These are phyloP conservation scores for Ochromonas danica DNA, from an alignment of 108 stramenopile species.

Conservation along the genomic window DNA sequence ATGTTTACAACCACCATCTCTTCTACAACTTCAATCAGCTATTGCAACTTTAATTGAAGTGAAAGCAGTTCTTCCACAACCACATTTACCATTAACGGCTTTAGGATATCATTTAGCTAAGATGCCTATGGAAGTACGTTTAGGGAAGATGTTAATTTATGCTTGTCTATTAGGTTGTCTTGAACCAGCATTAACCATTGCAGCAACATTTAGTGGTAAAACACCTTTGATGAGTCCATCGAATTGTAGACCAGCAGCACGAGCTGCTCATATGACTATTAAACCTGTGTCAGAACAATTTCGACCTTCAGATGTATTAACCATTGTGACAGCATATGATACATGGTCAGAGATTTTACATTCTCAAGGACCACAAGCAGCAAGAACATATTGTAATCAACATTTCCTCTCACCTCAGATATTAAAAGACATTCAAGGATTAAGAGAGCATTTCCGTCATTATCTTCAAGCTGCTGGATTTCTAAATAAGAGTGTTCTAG, in stretches of 20 bases:
- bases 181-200: slow-evolving; percentile 74
- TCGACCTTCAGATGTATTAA: slow-evolving; percentile 72
- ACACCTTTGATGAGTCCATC: slow-evolving; percentile 69
- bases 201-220: slow-evolving; percentile 69
- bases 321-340: slow-evolving; percentile 78
- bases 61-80: neutral
- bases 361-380: neutral
- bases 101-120: slow-evolving; percentile 81
- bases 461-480: neutral
- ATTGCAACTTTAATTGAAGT: neutral
- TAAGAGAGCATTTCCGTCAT: neutral
- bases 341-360: slow-evolving; percentile 41
- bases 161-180: slow-evolving; percentile 70
- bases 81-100: slow-evolving; percentile 62
- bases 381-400: neutral
- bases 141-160: slow-evolving; percentile 82
- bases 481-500: neutral
- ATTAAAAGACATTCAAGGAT: neutral
- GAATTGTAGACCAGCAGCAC: neutral
- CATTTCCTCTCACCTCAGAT: neutral
- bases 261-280: neutral
- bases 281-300: neutral
- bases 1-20: neutral
- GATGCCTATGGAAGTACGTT: slow-evolving; percentile 79
- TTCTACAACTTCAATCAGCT: neutral